Conservation (phyloP, 495 filamentous ascomycete genomes). For the Lepraria neglecta region DNA sequence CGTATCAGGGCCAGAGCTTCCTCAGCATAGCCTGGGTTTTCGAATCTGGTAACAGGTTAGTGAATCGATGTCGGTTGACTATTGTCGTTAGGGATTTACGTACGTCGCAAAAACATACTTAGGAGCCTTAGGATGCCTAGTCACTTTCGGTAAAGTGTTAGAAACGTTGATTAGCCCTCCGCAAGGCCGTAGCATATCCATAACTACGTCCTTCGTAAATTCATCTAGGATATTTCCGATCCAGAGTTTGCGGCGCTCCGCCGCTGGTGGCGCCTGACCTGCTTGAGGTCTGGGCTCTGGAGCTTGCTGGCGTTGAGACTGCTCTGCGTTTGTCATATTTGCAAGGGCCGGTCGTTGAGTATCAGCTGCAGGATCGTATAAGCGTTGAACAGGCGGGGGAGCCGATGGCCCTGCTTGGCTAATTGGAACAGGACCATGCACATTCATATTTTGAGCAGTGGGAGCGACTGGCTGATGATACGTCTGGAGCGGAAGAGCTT, state of each 20-base stretch:
- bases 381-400: background rate
- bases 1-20: slow-evolving; percentile 14
- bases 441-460: too few relatives aligned
- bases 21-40: background rate
- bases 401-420: background rate
- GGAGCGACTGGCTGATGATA: too few relatives aligned
- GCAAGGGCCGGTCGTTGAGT: slow-evolving; percentile 1
- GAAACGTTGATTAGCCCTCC: background rate
- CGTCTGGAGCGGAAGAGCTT: too few relatives aligned
- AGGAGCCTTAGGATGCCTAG: too few relatives aligned
- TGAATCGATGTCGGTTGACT: background rate
- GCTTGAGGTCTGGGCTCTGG: background rate
- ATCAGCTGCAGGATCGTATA: background rate
- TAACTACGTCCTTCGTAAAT: slow-evolving; percentile 3
- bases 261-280: background rate
- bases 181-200: slow-evolving; percentile 7
- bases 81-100: background rate
- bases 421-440: too few relatives aligned
- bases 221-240: slow-evolving; percentile 4
- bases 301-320: background rate
- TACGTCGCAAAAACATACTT: slow-evolving; percentile 11
- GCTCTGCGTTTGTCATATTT: slow-evolving; percentile 5
- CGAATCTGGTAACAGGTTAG: slow-evolving; percentile 10
- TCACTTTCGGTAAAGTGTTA: background rate
- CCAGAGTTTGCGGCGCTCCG: slow-evolving; percentile 13